Evolutionary conservation across 2,329 filamentous ascomycete genomes (phyloP).

Genomic region (Seiridium cupressi): DNA sequence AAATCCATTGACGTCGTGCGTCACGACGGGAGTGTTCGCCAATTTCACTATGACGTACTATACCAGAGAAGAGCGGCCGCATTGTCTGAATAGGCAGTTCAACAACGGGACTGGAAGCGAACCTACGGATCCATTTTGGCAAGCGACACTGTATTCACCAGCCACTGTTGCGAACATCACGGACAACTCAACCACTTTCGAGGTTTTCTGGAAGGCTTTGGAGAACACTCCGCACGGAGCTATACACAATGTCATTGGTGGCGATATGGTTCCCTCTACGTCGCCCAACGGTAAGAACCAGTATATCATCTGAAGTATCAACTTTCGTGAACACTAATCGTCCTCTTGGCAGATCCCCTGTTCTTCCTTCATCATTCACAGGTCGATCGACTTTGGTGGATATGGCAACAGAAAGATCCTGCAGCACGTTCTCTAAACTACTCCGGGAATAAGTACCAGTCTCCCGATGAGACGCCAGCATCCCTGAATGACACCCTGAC

Average conservation of each 20-base stretch:
- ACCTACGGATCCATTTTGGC: background rate
- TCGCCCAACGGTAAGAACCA: constrained; percentile 4
- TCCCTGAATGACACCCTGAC: background rate
- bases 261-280: constrained; percentile 10
- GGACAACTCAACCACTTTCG: background rate
- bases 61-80: background rate
- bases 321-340: background rate
- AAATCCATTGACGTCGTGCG: constrained; percentile 22
- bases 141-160: background rate
- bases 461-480: background rate
- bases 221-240: constrained; percentile 8
- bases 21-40: constrained; percentile 29
- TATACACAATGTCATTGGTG: constrained; percentile 6
- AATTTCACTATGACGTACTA: constrained; percentile 9
- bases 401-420: constrained; percentile 7
- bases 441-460: background rate
- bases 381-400: constrained; percentile 9
- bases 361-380: constrained; percentile 8
- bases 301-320: background rate
- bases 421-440: background rate
- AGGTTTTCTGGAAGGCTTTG: constrained; percentile 1
- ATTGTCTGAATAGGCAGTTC: constrained; percentile 18
- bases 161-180: constrained; percentile 7
- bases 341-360: background rate
- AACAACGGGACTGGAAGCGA: background rate